Conservation (phyloP, 2,329 filamentous ascomycete genomes). For the Zymoseptoria ardabiliae region DNA sequence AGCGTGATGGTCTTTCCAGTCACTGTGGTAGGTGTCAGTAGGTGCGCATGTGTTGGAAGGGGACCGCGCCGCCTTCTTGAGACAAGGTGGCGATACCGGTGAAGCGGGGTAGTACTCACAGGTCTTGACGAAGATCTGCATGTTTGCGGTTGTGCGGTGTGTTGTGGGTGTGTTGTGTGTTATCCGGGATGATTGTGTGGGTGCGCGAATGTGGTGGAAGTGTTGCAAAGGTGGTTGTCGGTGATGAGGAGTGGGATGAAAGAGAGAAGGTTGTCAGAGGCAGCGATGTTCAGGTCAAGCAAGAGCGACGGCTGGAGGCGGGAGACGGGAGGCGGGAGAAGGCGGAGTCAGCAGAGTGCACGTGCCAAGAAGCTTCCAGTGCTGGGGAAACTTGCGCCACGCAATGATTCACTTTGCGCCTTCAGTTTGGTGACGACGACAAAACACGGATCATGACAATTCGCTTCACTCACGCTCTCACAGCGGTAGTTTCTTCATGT, state of each 20-base stretch:
- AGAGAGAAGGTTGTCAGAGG: slow-evolving; percentile 4
- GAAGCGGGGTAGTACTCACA: slow-evolving; percentile 52
- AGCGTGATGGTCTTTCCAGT: slow-evolving; percentile 63
- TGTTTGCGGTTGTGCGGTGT: slow-evolving; percentile 33
- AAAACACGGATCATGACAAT: not conserved
- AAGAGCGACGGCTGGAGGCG: not conserved
- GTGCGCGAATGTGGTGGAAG: slow-evolving; percentile 1
- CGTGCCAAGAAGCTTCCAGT: not conserved
- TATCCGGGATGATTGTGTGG: slow-evolving; percentile 5
- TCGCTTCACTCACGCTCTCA: too few relatives aligned
- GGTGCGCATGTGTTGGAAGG: slow-evolving; percentile 3
- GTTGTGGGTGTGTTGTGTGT: slow-evolving; percentile 9
- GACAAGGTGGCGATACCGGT: slow-evolving; percentile 13
- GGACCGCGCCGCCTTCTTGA: not conserved
- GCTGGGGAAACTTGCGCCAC: not conserved
- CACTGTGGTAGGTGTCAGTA: slow-evolving; percentile 41
- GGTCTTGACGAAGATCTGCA: slow-evolving; percentile 99
- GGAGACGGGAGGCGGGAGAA: not conserved
- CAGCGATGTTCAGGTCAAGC: not conserved
- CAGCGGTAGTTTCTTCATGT: too few relatives aligned
- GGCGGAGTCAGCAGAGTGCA: not conserved
- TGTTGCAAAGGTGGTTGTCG: slow-evolving; percentile 4
- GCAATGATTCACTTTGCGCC: not conserved
- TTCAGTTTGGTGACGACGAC: not conserved
- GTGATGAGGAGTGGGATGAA: slow-evolving; percentile 6